Base-by-base conservation (phyloP, 768 basidiomycete genomes). In the Piloderma croceum region DNA sequence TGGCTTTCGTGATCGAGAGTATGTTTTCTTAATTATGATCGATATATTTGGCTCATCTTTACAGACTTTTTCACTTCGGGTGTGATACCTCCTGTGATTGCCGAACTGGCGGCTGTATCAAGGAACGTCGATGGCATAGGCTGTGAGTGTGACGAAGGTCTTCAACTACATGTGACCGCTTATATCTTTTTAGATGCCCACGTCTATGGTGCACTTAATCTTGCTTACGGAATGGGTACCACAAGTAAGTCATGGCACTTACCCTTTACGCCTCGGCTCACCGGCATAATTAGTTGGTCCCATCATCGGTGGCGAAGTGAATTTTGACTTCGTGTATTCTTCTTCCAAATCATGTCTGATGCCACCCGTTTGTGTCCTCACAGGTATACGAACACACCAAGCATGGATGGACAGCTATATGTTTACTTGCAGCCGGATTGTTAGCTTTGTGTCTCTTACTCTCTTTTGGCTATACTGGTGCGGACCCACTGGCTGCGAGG, bases 181-280 rank as follows among this genome's bases (percentile, higher is more conserved):
- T 34, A 21, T 15, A 3, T 34, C 43, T n/a, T 4, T 34, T 21
- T 48, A 87, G 85, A 81, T 58, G 84, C 74, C 1, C 83, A 87
- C 50, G 70, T 83, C 3, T 88, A 84, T 50, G 84, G 77, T 3
- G 79, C 77, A 1, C 85, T 84, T 54, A 89, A 86, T 60, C 52
- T 87, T 9, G 76, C 76, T 3, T 85, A 78, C 45, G 83, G 80
- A 2, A 54, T 82, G 42, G 84, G 82, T 22, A 71, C 78, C 24
- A 61, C 75, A 34, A 52, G 83, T 83, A 48, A 56, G 73, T n/a
- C n/a, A n/a, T n/a, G n/a, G n/a, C n/a, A n/a, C n/a, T n/a, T n/a
- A n/a, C n/a, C n/a, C n/a, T n/a, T n/a, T n/a, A n/a, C n/a, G n/a
- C n/a, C n/a, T n/a, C n/a, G n/a, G n/a, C n/a, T n/a, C n/a, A n/a